Percentiles rank a stretch among this genome's conserved stretches.
phyloP scores from a whole-genome alignment of 2,329 filamentous ascomycete genomes.

The Bipolaris sorokiniana region DNA sequence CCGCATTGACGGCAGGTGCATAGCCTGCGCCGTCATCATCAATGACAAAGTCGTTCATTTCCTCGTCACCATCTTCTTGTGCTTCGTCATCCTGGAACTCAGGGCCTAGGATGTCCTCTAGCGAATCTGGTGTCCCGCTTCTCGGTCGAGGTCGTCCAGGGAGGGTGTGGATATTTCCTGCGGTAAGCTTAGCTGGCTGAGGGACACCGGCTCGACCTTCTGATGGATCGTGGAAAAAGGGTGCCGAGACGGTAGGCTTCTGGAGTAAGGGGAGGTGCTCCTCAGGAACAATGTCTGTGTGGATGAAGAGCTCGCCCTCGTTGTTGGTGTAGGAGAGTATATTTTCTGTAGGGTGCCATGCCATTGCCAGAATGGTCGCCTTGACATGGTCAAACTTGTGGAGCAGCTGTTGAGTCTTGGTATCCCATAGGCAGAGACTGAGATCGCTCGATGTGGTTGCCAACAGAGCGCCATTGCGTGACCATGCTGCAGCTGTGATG shows the following conservation, averaged over 20 bases:
- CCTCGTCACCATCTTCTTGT: slow-evolving; percentile 55
- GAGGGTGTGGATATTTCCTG: slow-evolving; percentile 62
- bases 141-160: slow-evolving; percentile 60
- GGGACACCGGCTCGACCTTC: slow-evolving; percentile 72
- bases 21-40: slow-evolving; percentile 97
- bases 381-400: slow-evolving; percentile 73
- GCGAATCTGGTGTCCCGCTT: slow-evolving; percentile 70
- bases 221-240: slow-evolving; percentile 82
- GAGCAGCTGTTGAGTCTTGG: slow-evolving; percentile 81
- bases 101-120: slow-evolving; percentile 79
- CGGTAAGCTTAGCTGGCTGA: slow-evolving; percentile 56
- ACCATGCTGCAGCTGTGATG: slow-evolving; percentile 89
- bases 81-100: slow-evolving; percentile 56
- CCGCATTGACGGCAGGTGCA: slow-evolving; percentile 64
- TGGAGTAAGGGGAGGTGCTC: slow-evolving; percentile 58
- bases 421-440: slow-evolving; percentile 84
- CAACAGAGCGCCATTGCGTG: slow-evolving; percentile 88
- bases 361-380: slow-evolving; percentile 80
- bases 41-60: slow-evolving; percentile 81
- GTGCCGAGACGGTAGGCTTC: slow-evolving; percentile 72
- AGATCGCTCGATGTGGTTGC: slow-evolving; percentile 65
- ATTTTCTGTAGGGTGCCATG: slow-evolving; percentile 91
- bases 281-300: slow-evolving; percentile 67
- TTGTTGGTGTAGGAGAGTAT: slow-evolving; percentile 89
- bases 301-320: slow-evolving; percentile 92